Base-by-base conservation (phyloP, 768 basidiomycete genomes). In the Cytidiella melzeri region DNA sequence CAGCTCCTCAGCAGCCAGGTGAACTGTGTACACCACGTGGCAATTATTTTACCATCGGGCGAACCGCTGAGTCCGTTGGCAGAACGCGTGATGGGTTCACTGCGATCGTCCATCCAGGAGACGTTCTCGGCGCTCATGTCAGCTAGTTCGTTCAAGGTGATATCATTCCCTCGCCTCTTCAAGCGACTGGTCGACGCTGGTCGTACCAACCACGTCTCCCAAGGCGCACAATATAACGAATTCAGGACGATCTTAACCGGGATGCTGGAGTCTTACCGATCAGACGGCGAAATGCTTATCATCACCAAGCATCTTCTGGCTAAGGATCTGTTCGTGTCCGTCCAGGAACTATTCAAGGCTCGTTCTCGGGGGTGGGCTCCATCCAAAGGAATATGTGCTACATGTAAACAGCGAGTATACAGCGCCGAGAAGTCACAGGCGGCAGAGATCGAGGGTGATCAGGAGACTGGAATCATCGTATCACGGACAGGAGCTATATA, bases 221-320 rank as follows among this genome's bases (percentile, higher is more conserved):
- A 75, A 20, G 76, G 80, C 27, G 79, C 82, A 11, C 80, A 83
- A 23, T 98, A 97, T 66, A 82, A 84, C 19, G 94, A 98, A 66
- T 95, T 98, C 67, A 78, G 92, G 40, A 78, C 81, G 10, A 93
- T 99, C 52, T 73, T 99, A 25, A 84, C 83, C 0, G 87, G 91
- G n/a, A 99, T 98, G 91, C 68, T 98, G 58, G 92, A 95, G 60
- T 87, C 92, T 2, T 98, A 97, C 68, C 81, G 86, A 34, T 81
- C 87, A 3, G 94, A 99, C 55, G 90, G 88, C 23, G 94, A 97
- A 56, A 81, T 94, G 75, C 71, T 98, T 21, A 67, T 74, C 38
- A 92, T 95, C 58, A 87, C 92, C 20, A 89, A 86, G 54, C 81
- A 82, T 52, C 69, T 98, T 40, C 71, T 93, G 38, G 78, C 87